Percentiles rank a stretch among this genome's conserved stretches.
Evolutionary conservation across 2,329 filamentous ascomycete genomes (phyloP).

Genomic region (Diaporthe eres): DNA sequence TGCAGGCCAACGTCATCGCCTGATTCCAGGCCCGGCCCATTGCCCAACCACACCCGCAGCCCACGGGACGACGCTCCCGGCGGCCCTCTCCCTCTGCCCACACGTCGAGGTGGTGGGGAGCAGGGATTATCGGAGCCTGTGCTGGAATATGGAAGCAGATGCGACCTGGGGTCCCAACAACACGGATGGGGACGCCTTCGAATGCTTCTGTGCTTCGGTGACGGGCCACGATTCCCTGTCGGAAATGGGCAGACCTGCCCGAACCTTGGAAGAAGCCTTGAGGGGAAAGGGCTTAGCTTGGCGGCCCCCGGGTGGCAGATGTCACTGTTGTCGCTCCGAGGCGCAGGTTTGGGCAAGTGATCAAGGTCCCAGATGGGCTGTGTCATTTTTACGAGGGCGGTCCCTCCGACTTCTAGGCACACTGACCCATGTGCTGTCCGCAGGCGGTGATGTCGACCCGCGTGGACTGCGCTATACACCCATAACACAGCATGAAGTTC

Average conservation of each 20-base stretch:
- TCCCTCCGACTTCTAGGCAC: constrained; percentile 13
- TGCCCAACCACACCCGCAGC: constrained; percentile 32
- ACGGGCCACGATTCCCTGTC: constrained; percentile 36
- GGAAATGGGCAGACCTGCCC: constrained; percentile 27
- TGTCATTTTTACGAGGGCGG: constrained; percentile 35
- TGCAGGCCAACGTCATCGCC: constrained; percentile 42
- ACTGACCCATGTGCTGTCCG: neutral
- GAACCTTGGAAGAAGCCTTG: constrained; percentile 21
- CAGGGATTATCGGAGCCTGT: constrained; percentile 18
- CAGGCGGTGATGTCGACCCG: constrained; percentile 34
- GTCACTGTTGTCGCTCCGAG: constrained; percentile 21
- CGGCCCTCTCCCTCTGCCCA: constrained; percentile 5
- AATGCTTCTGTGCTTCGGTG: constrained; percentile 15
- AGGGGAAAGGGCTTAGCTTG: constrained; percentile 11
- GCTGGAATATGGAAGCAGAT: constrained; percentile 15
- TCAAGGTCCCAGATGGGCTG: constrained; percentile 36
- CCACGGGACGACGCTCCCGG: constrained; percentile 22
- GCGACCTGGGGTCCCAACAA: constrained; percentile 11
- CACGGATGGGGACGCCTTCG: neutral
- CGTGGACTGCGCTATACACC: constrained; percentile 21
- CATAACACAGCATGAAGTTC: constrained; percentile 13
- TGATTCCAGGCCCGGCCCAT: constrained; percentile 23
- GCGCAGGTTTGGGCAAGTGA: constrained; percentile 40
- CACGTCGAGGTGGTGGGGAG: neutral
- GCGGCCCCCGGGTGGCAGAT: constrained; percentile 25